Evolutionary conservation across 345 rosid genomes (phyloP), one percentile per base, ranked within the genome.

Genomic region (Salix suchowensis): DNA sequence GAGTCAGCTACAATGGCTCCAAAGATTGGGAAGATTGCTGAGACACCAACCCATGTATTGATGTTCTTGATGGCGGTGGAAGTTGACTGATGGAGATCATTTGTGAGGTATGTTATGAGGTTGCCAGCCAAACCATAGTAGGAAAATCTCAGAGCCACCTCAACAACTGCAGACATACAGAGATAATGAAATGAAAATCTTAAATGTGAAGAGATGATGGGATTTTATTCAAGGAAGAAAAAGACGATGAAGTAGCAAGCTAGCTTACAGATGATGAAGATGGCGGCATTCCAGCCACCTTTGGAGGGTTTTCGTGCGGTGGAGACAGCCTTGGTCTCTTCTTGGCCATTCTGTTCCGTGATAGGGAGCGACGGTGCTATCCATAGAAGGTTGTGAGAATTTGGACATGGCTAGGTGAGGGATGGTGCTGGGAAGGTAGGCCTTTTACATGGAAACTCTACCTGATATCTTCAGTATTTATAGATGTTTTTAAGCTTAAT

Each of bases 271-370:
- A 89, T 90, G 84, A 93, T 84, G 85, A 93, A 93, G 82, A 93
- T 75, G 86, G 97, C 98, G n/a, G 97, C 85, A 71, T 36, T 78
- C 98, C 98, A 95, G 61, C 96, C 98, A 66, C 97, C 92, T 71
- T 71, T 87, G 24, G 78, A 50, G 62, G 78, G 19, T 37, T 44
- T 74, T 23, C 42, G 62, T 0, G 10, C 32, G 54, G 79, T 34
- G 32, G 76, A 5, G 28, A 77, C 60, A 37, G 40, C 3, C 24
- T 67, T 40, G 16, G 70, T 34, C 16, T 26, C 36, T 61, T 74
- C 65, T 18, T 48, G 11, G 70, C 67, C 67, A 55, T 65, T 64
- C 55, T 80, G 78, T 6, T 12, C 54, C 34, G 19, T 37, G 65
- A 70, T 23, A n/a, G 1, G 84, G 82, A 73, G 86, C 68, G 13